These are phyloP conservation scores for Erysimum cheiri DNA, from an alignment of 441 rosid genomes.

Conservation along the genomic window DNA sequence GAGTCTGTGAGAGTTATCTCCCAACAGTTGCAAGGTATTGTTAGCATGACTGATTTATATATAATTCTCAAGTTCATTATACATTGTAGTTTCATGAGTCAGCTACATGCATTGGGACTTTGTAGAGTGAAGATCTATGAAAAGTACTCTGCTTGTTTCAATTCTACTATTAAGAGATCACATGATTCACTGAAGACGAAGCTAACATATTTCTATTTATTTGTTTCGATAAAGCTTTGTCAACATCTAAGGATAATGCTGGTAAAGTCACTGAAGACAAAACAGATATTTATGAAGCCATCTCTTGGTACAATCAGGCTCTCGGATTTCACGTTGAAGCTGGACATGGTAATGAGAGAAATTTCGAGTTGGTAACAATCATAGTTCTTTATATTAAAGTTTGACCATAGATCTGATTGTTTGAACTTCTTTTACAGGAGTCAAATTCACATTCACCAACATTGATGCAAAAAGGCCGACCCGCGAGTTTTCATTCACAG, in stretches of 20 bases:
- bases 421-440: slow-evolving; percentile 57
- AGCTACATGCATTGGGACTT: slow-evolving; percentile 19
- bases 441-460: slow-evolving; percentile 73
- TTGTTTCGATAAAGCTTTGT: slow-evolving; percentile 46
- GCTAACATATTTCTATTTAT: slow-evolving; percentile 25
- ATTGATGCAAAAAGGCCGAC: slow-evolving; percentile 58
- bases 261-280: slow-evolving; percentile 48
- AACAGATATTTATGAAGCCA: slow-evolving; percentile 63
- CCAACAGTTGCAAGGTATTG: slow-evolving; percentile 59
- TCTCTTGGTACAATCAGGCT: slow-evolving; percentile 77
- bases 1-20: slow-evolving; percentile 57
- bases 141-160: slow-evolving; percentile 13
- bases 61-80: neutral
- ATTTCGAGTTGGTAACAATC: neutral
- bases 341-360: slow-evolving; percentile 64
- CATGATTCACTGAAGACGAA: slow-evolving; percentile 28
- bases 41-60: slow-evolving; percentile 2
- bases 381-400: neutral
- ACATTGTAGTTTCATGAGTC: neutral
- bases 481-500: slow-evolving; percentile 59
- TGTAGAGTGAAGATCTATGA: slow-evolving; percentile 1
- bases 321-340: slow-evolving; percentile 85
- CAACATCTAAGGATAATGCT: slow-evolving; percentile 51
- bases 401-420: slow-evolving; percentile 20
- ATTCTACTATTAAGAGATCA: slow-evolving; percentile 3